A percentile compares a stretch with the other conserved stretches of the same genome.
Conservation (phyloP, 2,329 filamentous ascomycete genomes). For the Botrytis cinerea region DNA sequence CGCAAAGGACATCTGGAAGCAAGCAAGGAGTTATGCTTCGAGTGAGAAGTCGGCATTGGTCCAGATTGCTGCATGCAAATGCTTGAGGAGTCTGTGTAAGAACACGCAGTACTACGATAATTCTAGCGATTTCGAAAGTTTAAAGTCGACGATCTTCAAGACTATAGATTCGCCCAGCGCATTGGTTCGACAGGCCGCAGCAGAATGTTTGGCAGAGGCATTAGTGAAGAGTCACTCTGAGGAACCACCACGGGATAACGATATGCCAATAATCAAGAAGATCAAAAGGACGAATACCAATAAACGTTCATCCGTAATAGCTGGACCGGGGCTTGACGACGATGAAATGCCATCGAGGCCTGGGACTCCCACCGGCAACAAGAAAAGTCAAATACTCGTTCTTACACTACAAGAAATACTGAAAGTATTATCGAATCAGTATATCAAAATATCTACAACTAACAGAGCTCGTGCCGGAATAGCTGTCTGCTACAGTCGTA, state of each 20-base stretch:
- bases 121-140: constrained; percentile 83
- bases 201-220: constrained; percentile 79
- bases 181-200: constrained; percentile 80
- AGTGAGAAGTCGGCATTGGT: constrained; percentile 83
- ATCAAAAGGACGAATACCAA: constrained; percentile 68
- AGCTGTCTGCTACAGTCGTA: constrained; percentile 81
- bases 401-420: constrained; percentile 78
- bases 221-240: constrained; percentile 80
- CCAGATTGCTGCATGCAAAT: constrained; percentile 75
- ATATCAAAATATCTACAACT: constrained; percentile 73
- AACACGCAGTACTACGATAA: constrained; percentile 84
- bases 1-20: constrained; percentile 93
- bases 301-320: constrained; percentile 50
- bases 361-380: constrained; percentile 69
- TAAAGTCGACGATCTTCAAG: constrained; percentile 83
- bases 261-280: constrained; percentile 63
- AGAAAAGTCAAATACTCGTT: constrained; percentile 70
- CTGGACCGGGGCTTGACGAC: constrained; percentile 53
- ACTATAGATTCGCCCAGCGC: constrained; percentile 76
- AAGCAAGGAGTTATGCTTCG: constrained; percentile 73
- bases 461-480: constrained; percentile 82
- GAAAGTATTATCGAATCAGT: constrained; percentile 76
- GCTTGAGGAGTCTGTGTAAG: constrained; percentile 71
- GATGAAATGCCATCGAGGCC: constrained; percentile 69
- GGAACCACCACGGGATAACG: constrained; percentile 50